A percentile compares a stretch with the other conserved stretches of the same genome.
phyloP scores from a whole-genome alignment of 2,329 filamentous ascomycete genomes.

The Capronia coronata region DNA sequence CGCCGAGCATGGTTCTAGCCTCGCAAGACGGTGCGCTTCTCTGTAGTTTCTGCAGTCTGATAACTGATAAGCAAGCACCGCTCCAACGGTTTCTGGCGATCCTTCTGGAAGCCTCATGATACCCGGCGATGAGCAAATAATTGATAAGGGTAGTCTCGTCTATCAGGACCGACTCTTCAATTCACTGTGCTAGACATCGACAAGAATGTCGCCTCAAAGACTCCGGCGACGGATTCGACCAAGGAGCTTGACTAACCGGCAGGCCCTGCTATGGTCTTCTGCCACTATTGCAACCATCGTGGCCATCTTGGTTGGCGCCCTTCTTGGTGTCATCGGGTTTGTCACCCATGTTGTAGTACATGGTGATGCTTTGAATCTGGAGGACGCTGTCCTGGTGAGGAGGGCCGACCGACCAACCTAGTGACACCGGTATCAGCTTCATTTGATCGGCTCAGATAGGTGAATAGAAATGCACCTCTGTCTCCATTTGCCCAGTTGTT shows the following conservation, averaged over 20 bases:
- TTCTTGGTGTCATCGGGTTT: background rate
- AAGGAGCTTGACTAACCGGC: too few species aligned
- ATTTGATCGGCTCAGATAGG: background rate
- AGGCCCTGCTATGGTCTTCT: background rate
- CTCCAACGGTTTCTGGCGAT: too few species aligned
- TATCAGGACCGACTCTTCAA: background rate
- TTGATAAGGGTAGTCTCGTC: background rate
- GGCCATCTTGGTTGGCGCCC: background rate
- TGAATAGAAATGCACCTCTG: constrained; percentile 10
- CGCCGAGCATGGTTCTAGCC: too few species aligned
- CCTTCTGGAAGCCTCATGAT: too few species aligned
- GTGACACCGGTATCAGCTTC: background rate
- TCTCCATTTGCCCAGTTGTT: constrained; percentile 28
- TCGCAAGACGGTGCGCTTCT: too few species aligned
- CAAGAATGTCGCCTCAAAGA: too few species aligned
- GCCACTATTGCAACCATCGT: background rate
- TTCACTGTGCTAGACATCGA: background rate
- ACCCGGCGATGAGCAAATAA: too few species aligned
- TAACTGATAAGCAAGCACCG: background rate
- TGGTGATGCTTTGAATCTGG: constrained; percentile 25
- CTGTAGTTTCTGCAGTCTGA: background rate
- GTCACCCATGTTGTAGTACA: constrained; percentile 25
- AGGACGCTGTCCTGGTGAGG: constrained; percentile 21
- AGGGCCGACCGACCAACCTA: constrained; percentile 23
- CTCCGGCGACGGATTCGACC: too few species aligned